phyloP scores from a whole-genome alignment of 202 grass and related monocot species.

The Zizania palustris region DNA sequence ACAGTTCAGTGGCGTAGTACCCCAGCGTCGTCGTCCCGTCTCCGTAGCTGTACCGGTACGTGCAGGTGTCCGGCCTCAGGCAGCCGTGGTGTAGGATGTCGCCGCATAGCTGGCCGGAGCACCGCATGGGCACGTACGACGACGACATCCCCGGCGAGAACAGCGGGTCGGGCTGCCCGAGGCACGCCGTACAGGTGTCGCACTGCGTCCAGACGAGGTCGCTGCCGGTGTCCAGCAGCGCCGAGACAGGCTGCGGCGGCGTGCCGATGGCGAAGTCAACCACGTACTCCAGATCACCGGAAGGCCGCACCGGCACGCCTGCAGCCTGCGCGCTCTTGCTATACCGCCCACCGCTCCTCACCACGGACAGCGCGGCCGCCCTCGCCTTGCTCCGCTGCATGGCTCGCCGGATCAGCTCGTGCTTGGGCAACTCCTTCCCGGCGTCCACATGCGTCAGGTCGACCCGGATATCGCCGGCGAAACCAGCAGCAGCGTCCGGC shows the following conservation, averaged over 20 bases:
- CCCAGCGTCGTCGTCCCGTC: constrained; percentile 59
- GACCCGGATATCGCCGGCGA: constrained; percentile 39
- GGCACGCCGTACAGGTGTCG: constrained; percentile 56
- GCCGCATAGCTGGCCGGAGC: constrained; percentile 48
- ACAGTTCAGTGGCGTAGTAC: constrained; percentile 50
- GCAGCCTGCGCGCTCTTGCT: background rate
- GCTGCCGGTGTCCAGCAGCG: constrained; percentile 72
- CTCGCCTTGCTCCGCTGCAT: constrained; percentile 56
- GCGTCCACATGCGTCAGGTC: constrained; percentile 62
- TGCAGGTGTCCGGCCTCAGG: constrained; percentile 46
- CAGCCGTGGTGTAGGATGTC: constrained; percentile 40
- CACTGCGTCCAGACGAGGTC: constrained; percentile 96
- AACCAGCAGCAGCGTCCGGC: constrained; percentile 16
- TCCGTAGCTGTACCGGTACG: constrained; percentile 61
- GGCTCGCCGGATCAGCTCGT: constrained; percentile 52
- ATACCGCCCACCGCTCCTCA: background rate
- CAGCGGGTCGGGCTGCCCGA: constrained; percentile 54
- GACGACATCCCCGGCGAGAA: constrained; percentile 50
- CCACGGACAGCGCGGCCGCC: constrained; percentile 46
- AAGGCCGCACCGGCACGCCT: constrained; percentile 46
- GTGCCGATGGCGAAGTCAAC: constrained; percentile 44
- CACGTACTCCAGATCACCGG: constrained; percentile 50
- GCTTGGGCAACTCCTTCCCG: constrained; percentile 48
- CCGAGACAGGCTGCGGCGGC: constrained; percentile 51
- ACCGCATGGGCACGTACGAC: constrained; percentile 56